Evolutionary conservation across 2,329 filamentous ascomycete species (phyloP).

Genomic region (Pseudogymnoascus sp.): DNA sequence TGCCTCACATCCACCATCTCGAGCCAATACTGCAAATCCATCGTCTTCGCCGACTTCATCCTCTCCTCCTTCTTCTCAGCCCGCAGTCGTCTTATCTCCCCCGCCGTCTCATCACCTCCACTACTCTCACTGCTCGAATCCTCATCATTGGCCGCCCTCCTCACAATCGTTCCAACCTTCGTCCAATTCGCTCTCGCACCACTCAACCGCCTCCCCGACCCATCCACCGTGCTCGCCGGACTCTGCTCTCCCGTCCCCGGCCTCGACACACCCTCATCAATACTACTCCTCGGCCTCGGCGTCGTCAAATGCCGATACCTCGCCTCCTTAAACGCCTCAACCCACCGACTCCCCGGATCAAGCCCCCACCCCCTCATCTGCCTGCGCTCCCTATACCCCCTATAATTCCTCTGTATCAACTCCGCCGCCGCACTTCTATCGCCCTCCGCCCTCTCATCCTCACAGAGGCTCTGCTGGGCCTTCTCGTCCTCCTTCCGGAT

Average conservation of each 20-base stretch:
- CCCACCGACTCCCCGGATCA: constrained; percentile 26
- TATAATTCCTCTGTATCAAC: constrained; percentile 63
- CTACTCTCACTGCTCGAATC: constrained; percentile 22
- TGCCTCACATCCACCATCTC: constrained; percentile 85
- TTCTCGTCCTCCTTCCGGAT: constrained; percentile 27
- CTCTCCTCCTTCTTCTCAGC: constrained; percentile 47
- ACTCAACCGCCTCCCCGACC: constrained; percentile 10
- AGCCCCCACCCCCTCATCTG: constrained; percentile 63
- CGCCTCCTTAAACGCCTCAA: constrained; percentile 46
- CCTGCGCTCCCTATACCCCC: constrained; percentile 66
- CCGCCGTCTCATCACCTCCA: constrained; percentile 27
- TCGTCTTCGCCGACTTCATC: constrained; percentile 63
- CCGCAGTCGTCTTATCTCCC: constrained; percentile 33
- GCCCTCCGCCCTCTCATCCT: constrained; percentile 32
- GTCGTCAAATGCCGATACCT: constrained; percentile 45
- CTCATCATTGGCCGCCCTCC: constrained; percentile 64
- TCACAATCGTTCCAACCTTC: constrained; percentile 61
- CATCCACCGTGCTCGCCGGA: constrained; percentile 18
- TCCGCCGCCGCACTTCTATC: constrained; percentile 43
- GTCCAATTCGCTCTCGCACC: constrained; percentile 65
- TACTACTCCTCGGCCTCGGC: constrained; percentile 31
- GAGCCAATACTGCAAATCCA: constrained; percentile 72
- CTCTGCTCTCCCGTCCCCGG: constrained; percentile 8
- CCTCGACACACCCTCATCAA: constrained; percentile 9
- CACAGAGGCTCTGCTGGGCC: constrained; percentile 19